Conservation (phyloP, 179 eudicot species). For the Spergularia azorica region DNA sequence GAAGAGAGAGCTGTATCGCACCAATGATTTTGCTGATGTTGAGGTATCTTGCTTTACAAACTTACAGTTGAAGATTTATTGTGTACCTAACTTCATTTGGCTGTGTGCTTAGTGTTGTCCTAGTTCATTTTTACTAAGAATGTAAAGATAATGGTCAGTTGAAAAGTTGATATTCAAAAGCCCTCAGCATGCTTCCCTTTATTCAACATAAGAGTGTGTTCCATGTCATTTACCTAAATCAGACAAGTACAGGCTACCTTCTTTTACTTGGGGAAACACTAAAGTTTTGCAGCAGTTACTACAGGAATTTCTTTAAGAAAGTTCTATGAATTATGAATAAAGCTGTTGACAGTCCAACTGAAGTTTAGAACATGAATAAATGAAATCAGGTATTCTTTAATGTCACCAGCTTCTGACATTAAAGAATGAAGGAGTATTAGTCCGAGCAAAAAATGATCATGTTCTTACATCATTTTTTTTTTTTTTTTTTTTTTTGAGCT, state of each 20-base stretch:
- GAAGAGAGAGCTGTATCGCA: conserved; percentile 81
- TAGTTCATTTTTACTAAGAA: not conserved
- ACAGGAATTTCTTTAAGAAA: not conserved
- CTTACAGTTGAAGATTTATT: not conserved
- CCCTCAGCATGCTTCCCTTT: too few species aligned
- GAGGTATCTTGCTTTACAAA: conserved; percentile 52
- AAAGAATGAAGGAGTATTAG: not conserved
- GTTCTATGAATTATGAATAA: not conserved
- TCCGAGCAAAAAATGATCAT: not conserved
- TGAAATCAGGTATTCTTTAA: not conserved
- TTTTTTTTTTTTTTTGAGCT: too few species aligned
- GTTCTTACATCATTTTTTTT: too few species aligned
- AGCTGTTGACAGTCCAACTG: not conserved
- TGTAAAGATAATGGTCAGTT: not conserved
- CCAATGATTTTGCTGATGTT: conserved; percentile 85
- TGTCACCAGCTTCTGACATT: conserved; percentile 6
- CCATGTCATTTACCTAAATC: too few species aligned
- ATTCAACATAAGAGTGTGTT: too few species aligned
- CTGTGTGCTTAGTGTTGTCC: not conserved
- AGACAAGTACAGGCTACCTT: too few species aligned
- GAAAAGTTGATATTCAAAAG: not conserved
- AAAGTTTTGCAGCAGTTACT: too few species aligned
- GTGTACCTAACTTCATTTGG: not conserved
- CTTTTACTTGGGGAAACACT: too few species aligned
- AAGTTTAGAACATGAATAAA: not conserved